Evolutionary conservation across 1,284 basidiomycete species (phyloP).

Genomic region (Leccinum subspadiceum): DNA sequence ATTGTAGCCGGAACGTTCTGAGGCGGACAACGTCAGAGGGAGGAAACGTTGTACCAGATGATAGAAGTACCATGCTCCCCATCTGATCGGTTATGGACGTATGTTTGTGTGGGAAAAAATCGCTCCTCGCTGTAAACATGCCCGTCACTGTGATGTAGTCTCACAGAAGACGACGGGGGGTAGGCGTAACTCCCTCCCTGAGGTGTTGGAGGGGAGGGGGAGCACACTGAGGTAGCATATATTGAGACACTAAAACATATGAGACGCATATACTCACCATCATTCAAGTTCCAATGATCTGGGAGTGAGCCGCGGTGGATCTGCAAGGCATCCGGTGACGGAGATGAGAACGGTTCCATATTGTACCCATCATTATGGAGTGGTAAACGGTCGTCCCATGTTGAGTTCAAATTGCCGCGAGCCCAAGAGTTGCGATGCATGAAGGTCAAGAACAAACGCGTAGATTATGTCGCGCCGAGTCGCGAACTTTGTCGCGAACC

Average conservation of each 20-base stretch:
- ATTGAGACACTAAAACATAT: not conserved
- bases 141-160: not conserved
- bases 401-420: not conserved
- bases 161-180: slow-evolving; percentile 9
- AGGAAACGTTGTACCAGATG: not conserved
- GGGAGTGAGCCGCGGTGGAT: slow-evolving; percentile 2
- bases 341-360: slow-evolving; percentile 8
- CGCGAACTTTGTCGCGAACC: not conserved
- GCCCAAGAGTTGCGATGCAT: slow-evolving; percentile 17
- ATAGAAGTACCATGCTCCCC: slow-evolving; percentile 9
- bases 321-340: slow-evolving; percentile 7
- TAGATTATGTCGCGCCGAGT: not conserved
- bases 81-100: not conserved
- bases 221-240: slow-evolving; percentile 30
- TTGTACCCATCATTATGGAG: not conserved
- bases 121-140: slow-evolving; percentile 3
- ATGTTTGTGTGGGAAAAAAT: not conserved
- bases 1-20: slow-evolving; percentile 11
- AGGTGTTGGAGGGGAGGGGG: slow-evolving; percentile 39
- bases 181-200: slow-evolving; percentile 6
- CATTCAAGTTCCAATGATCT: slow-evolving; percentile 29
- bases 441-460: slow-evolving; percentile 11
- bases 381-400: not conserved
- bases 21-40: not conserved
- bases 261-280: slow-evolving; percentile 51